phyloP scores from a whole-genome alignment of 1,284 basidiomycete species.

The Rhodotorula sp. region DNA sequence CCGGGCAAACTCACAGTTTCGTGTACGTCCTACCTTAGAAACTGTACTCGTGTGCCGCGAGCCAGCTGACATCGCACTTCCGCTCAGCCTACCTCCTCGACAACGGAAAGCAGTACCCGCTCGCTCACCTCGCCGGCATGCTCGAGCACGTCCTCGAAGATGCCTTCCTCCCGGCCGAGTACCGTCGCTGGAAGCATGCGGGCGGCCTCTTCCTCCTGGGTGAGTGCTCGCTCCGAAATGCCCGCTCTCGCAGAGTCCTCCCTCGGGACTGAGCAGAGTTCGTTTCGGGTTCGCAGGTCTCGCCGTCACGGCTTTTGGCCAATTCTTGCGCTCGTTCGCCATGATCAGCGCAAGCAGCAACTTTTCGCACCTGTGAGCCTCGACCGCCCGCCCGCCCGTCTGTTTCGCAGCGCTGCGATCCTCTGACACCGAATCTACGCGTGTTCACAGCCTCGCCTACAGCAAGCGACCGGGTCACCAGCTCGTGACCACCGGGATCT shows the following conservation, averaged over 20 bases:
- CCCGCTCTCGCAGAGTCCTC: not conserved
- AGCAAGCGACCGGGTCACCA: slow-evolving; percentile 69
- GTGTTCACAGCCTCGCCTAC: slow-evolving; percentile 58
- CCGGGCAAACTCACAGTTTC: slow-evolving; percentile 86
- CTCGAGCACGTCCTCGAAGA: slow-evolving; percentile 70
- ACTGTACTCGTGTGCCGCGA: too few relatives aligned
- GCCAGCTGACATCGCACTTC: not conserved
- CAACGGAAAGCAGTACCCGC: slow-evolving; percentile 81
- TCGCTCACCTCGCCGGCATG: slow-evolving; percentile 77
- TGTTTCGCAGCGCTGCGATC: too few relatives aligned
- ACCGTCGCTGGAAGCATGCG: slow-evolving; percentile 38
- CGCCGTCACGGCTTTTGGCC: slow-evolving; percentile 65
- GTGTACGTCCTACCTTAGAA: slow-evolving; percentile 60
- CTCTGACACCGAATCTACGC: too few relatives aligned
- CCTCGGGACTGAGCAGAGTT: not conserved
- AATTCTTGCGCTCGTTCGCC: slow-evolving; percentile 76
- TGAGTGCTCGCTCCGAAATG: slow-evolving; percentile 1
- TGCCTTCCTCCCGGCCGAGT: slow-evolving; percentile 34
- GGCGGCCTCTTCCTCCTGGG: slow-evolving; percentile 35
- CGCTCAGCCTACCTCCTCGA: slow-evolving; percentile 79
- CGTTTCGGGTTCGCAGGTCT: slow-evolving; percentile 57
- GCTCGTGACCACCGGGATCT: slow-evolving; percentile 77
- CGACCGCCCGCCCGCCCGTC: too few relatives aligned
- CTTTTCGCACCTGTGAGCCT: slow-evolving; percentile 72
- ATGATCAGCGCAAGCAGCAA: slow-evolving; percentile 95